Conservation (phyloP, 1,139 yeast species). For the Hyphopichia khmerensis region DNA sequence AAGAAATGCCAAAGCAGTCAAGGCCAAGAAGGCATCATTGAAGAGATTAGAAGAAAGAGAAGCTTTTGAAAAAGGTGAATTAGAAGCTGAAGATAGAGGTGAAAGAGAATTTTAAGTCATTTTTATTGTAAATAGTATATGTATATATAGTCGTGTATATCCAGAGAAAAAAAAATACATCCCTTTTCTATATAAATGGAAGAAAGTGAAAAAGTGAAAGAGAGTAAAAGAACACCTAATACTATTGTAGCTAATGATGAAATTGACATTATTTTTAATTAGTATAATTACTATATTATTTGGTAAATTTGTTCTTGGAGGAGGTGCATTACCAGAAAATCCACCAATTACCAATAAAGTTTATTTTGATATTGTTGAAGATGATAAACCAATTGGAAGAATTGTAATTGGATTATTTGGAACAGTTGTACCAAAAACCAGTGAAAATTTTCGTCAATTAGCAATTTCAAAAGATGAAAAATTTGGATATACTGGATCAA, state of each 20-base stretch:
- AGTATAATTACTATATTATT: constrained; percentile 19
- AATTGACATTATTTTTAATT: constrained; percentile 21
- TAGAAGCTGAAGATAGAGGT: constrained; percentile 30
- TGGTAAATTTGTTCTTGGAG: constrained; percentile 17
- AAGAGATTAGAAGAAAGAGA: constrained; percentile 47
- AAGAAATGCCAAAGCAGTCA: constrained; percentile 67
- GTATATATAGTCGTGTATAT: background rate
- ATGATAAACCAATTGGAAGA: constrained; percentile 68
- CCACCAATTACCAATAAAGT: constrained; percentile 74
- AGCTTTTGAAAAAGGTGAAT: constrained; percentile 22
- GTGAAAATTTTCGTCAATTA: constrained; percentile 57
- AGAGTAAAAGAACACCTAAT: too few relatives aligned
- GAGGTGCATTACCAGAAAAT: constrained; percentile 37
- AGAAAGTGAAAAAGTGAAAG: too few relatives aligned
- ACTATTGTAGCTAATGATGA: constrained; percentile 33
- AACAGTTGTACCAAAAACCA: constrained; percentile 60
- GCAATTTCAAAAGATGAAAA: constrained; percentile 60
- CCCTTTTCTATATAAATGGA: too few relatives aligned
- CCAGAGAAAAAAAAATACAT: background rate
- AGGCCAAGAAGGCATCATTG: constrained; percentile 69
- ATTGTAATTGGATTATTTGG: constrained; percentile 72
- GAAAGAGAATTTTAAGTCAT: constrained; percentile 24
- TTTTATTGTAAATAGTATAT: background rate
- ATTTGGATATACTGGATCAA: constrained; percentile 49
- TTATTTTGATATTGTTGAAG: constrained; percentile 82